Conservation (phyloP, 768 basidiomycete genomes). For the Rhizopogon vesiculosus region DNA sequence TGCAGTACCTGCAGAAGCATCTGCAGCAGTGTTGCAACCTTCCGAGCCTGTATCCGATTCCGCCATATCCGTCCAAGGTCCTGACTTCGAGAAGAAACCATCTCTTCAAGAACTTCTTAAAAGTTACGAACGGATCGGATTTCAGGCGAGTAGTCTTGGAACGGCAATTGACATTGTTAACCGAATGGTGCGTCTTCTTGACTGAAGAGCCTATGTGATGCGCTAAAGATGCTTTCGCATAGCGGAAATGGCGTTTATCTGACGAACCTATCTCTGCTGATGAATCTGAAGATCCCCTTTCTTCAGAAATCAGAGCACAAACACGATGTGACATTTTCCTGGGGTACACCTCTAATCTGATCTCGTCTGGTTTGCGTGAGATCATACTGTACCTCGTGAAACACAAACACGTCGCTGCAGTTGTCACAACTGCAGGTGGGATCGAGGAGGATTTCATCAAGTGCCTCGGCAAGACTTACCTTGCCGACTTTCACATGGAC, state of each 20-base stretch:
- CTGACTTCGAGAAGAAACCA: slow-evolving; percentile 71
- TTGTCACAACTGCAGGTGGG: slow-evolving; percentile 97
- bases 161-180: slow-evolving; percentile 88
- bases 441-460: slow-evolving; percentile 99
- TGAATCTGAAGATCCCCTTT: slow-evolving; percentile 62
- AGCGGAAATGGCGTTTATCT: slow-evolving; percentile 88
- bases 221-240: background rate
- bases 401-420: slow-evolving; percentile 80
- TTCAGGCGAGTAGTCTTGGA: slow-evolving; percentile 93
- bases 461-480: slow-evolving; percentile 94
- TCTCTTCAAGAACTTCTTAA: slow-evolving; percentile 66
- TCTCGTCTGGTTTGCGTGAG: slow-evolving; percentile 95
- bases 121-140: slow-evolving; percentile 89
- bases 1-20: slow-evolving; percentile 50
- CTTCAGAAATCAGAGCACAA: slow-evolving; percentile 55
- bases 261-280: slow-evolving; percentile 73
- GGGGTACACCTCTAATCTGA: slow-evolving; percentile 97
- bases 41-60: slow-evolving; percentile 67
- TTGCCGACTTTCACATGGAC: slow-evolving; percentile 89
- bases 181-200: slow-evolving; percentile 64
- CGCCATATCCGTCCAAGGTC: slow-evolving; percentile 76
- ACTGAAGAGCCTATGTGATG: background rate
- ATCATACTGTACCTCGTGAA: slow-evolving; percentile 90
- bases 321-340: slow-evolving; percentile 89
- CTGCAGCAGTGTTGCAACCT: slow-evolving; percentile 72